Evolutionary conservation across 495 filamentous ascomycete species (phyloP).

Genomic region (Thozetella sp.): DNA sequence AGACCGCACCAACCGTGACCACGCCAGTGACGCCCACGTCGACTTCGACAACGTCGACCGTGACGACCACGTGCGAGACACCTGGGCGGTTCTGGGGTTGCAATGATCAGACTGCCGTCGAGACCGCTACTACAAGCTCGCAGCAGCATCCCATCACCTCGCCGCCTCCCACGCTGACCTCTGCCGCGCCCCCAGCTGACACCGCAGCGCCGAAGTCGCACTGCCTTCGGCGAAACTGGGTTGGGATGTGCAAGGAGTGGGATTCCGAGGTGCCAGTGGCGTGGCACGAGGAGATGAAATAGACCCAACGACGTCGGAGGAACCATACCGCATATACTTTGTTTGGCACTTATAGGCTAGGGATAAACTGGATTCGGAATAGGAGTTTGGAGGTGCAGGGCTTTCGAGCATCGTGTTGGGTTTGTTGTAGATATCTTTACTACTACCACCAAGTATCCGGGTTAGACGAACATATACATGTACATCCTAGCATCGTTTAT

Average conservation of each 20-base stretch:
- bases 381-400: background rate
- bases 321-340: background rate
- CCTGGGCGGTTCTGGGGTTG: constrained; percentile 62
- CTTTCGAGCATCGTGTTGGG: background rate
- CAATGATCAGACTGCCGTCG: constrained; percentile 41
- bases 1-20: constrained; percentile 22
- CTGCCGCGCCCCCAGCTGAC: constrained; percentile 23
- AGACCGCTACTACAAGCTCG: constrained; percentile 25
- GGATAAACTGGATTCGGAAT: background rate
- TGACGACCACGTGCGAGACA: constrained; percentile 48
- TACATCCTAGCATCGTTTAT: background rate
- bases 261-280: constrained; percentile 3
- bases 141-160: constrained; percentile 32
- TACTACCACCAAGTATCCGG: background rate
- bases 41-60: constrained; percentile 22
- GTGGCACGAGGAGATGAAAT: constrained; percentile 5
- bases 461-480: background rate
- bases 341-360: background rate
- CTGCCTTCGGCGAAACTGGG: constrained; percentile 40
- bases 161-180: constrained; percentile 31
- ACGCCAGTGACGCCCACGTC: constrained; percentile 12
- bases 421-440: background rate
- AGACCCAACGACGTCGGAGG: background rate
- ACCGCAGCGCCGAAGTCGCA: constrained; percentile 15
- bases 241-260: constrained; percentile 44